Conservation (phyloP, 2,329 filamentous ascomycete genomes). For the Teratosphaeria destructans region DNA sequence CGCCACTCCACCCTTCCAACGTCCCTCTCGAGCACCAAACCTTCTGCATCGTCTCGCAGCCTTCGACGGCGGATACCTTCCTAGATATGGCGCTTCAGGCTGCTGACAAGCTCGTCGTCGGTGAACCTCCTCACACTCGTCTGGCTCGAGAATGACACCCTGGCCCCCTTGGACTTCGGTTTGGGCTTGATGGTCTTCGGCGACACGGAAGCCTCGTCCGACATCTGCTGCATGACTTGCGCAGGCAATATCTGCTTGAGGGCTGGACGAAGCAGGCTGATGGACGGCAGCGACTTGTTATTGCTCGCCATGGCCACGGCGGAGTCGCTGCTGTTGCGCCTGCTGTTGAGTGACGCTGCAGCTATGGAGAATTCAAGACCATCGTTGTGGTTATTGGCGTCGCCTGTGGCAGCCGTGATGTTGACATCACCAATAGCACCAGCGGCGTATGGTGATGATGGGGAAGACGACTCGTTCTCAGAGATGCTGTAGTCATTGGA, state of each 20-base stretch:
- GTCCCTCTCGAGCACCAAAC: not conserved
- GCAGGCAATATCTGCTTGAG: not conserved
- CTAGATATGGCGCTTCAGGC: not conserved
- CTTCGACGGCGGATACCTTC: not conserved
- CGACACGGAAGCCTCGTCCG: not conserved
- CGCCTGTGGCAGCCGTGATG: not conserved
- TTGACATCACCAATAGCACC: not conserved
- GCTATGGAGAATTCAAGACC: not conserved
- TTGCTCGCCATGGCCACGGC: not conserved
- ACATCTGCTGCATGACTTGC: not conserved
- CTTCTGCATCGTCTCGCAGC: not conserved
- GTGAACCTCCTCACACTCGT: not conserved
- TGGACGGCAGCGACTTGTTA: not conserved
- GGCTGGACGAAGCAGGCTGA: not conserved
- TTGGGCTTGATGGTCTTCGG: not conserved
- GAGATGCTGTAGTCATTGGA: not conserved
- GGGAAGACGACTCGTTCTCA: not conserved
- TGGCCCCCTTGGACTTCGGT: not conserved
- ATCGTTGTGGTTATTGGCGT: not conserved
- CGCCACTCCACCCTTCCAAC: not conserved
- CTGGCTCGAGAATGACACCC: not conserved
- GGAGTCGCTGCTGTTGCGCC: not conserved
- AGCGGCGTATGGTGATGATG: not conserved
- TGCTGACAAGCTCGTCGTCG: not conserved
- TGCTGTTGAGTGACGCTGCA: not conserved